Evolutionary conservation across 805 yeast genomes (phyloP).

Genomic region (Hanseniaspora taiwanica): DNA sequence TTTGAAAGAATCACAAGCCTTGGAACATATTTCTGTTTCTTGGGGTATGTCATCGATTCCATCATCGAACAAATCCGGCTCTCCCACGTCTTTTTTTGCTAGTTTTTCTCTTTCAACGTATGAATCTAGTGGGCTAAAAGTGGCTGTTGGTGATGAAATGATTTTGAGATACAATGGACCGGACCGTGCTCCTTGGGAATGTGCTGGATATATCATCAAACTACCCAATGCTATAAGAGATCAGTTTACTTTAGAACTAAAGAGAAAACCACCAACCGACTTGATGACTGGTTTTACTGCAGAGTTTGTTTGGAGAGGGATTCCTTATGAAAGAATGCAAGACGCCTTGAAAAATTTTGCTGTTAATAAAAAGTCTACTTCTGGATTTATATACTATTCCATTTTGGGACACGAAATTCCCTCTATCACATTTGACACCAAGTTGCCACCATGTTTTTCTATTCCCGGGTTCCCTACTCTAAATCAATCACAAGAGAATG

Average conservation of each 20-base stretch:
- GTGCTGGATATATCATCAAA: slow-evolving; percentile 56
- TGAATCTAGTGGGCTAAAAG: slow-evolving; percentile 51
- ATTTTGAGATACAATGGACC: slow-evolving; percentile 49
- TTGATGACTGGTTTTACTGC: slow-evolving; percentile 59
- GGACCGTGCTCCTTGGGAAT: slow-evolving; percentile 53
- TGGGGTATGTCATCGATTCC: slow-evolving; percentile 49
- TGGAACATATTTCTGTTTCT: slow-evolving; percentile 54
- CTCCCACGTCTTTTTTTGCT: slow-evolving; percentile 37
- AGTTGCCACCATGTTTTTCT: slow-evolving; percentile 49
- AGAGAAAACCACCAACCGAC: slow-evolving; percentile 33
- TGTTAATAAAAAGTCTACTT: slow-evolving; percentile 48
- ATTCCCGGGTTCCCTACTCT: slow-evolving; percentile 56
- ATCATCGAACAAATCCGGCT: slow-evolving; percentile 17
- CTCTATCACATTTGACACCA: slow-evolving; percentile 44
- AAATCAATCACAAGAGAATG: slow-evolving; percentile 67
- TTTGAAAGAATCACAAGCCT: slow-evolving; percentile 62
- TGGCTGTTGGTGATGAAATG: slow-evolving; percentile 80
- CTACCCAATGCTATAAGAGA: slow-evolving; percentile 56
- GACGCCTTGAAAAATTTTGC: slow-evolving; percentile 63
- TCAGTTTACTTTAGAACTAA: slow-evolving; percentile 59
- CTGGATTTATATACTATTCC: slow-evolving; percentile 62
- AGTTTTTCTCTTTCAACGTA: slow-evolving; percentile 55
- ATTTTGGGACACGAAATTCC: slow-evolving; percentile 70
- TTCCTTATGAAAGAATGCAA: slow-evolving; percentile 75
- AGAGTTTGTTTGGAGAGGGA: slow-evolving; percentile 83